phyloP scores from a whole-genome alignment of 2,329 filamentous ascomycete species.

The Sporothrix protearum region DNA sequence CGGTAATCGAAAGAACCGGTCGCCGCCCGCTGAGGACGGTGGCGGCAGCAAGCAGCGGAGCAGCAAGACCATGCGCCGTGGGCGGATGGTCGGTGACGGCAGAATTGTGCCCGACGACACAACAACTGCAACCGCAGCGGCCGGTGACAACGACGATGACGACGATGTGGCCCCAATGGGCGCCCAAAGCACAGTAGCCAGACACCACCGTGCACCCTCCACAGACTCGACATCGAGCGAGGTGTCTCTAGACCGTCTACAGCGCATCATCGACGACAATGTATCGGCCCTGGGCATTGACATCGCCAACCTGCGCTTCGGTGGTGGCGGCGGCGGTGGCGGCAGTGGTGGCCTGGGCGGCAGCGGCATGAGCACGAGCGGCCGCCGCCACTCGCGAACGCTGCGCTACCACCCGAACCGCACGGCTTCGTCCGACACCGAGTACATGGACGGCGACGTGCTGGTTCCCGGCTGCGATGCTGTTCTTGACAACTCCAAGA shows the following conservation, averaged over 20 bases:
- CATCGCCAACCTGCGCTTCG: neutral
- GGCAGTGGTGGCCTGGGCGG: neutral
- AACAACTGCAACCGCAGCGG: neutral
- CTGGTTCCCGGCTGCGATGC: slow-evolving; percentile 83
- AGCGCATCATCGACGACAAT: slow-evolving; percentile 71
- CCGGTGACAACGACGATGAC: neutral
- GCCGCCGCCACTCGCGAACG: slow-evolving; percentile 34
- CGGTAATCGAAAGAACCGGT: slow-evolving; percentile 42
- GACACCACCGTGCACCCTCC: slow-evolving; percentile 48
- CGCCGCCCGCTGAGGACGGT: slow-evolving; percentile 34
- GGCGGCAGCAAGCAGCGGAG: slow-evolving; percentile 25
- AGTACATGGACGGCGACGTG: slow-evolving; percentile 75
- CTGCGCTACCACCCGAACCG: slow-evolving; percentile 42
- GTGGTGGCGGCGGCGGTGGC: neutral
- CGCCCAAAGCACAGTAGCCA: slow-evolving; percentile 28
- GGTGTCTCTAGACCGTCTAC: slow-evolving; percentile 73
- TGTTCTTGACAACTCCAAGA: slow-evolving; percentile 84
- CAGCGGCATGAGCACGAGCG: slow-evolving; percentile 26
- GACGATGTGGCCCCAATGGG: slow-evolving; percentile 26
- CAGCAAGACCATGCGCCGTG: slow-evolving; percentile 34
- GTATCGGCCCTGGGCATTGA: slow-evolving; percentile 53
- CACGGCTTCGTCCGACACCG: slow-evolving; percentile 74
- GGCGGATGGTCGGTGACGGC: neutral
- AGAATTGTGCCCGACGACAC: neutral
- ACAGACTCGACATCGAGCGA: slow-evolving; percentile 64